phyloP scores from a whole-genome alignment of 495 filamentous ascomycete genomes.

The Geopyxis carbonaria region DNA sequence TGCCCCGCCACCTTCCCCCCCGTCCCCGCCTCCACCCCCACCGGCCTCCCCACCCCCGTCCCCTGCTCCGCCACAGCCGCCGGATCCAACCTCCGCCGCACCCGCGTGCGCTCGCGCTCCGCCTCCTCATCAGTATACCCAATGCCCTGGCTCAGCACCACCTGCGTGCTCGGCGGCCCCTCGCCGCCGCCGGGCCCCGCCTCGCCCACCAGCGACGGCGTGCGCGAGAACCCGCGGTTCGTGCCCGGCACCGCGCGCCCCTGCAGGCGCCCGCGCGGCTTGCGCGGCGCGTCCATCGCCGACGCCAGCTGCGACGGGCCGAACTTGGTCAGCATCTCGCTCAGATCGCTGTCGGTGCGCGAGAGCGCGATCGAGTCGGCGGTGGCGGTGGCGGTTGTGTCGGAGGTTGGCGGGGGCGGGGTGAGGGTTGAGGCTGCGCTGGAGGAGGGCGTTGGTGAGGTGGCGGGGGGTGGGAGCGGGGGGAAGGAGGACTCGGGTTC shows the following conservation, averaged over 20 bases:
- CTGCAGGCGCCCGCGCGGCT: conserved; percentile 20
- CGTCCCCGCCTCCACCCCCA: neutral
- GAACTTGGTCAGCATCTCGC: conserved; percentile 19
- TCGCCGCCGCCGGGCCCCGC: conserved; percentile 1
- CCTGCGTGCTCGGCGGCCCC: conserved; percentile 4
- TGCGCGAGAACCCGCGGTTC: conserved; percentile 13
- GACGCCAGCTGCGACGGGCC: conserved; percentile 17
- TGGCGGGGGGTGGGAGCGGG: conserved; percentile 9
- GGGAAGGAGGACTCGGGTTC: conserved; percentile 16
- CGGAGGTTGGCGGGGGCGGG: neutral
- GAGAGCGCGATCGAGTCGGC: neutral
- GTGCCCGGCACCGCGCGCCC: conserved; percentile 16
- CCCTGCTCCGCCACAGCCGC: neutral
- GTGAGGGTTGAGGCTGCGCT: neutral
- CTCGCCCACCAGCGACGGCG: conserved; percentile 9
- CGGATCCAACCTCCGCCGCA: conserved; percentile 17
- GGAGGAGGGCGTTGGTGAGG: conserved; percentile 7
- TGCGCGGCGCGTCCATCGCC: conserved; percentile 11
- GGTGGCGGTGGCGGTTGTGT: conserved; percentile 1
- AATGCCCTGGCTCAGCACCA: conserved; percentile 19
- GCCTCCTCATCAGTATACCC: conserved; percentile 23
- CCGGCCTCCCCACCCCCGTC: neutral
- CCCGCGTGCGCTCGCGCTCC: conserved; percentile 15
- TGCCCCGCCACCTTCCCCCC: neutral
- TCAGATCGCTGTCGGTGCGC: conserved; percentile 4